phyloP scores from a whole-genome alignment of 441 rosid species.

The Eutrema salsugineum region DNA sequence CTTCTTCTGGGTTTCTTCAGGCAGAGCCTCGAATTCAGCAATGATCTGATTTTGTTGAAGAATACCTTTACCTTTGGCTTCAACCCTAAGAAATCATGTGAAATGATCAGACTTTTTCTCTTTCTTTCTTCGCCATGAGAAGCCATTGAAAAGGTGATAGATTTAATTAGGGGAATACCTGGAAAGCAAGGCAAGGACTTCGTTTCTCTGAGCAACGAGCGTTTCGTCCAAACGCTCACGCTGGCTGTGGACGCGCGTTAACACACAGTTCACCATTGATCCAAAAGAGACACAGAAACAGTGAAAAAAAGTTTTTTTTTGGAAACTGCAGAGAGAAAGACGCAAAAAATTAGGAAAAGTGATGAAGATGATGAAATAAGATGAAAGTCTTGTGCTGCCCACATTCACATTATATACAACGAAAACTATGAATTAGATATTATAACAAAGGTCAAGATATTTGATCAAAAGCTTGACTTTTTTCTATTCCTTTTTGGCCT shows the following conservation, averaged over 20 bases:
- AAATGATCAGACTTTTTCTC: constrained; percentile 1
- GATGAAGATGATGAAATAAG: neutral
- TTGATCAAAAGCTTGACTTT: neutral
- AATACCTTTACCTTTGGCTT: constrained; percentile 79
- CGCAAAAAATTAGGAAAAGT: neutral
- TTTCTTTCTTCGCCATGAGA: neutral
- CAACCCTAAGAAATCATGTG: constrained; percentile 45
- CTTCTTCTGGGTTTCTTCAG: constrained; percentile 59
- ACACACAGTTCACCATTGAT: constrained; percentile 48
- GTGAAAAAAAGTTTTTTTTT: neutral
- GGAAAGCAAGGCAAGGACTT: constrained; percentile 80
- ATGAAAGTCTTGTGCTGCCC: constrained; percentile 7
- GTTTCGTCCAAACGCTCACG: constrained; percentile 90
- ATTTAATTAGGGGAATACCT: constrained; percentile 38
- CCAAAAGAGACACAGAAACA: neutral
- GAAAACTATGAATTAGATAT: neutral
- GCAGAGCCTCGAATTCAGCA: constrained; percentile 74
- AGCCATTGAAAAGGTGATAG: neutral
- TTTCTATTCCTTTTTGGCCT: neutral
- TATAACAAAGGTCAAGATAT: constrained; percentile 1
- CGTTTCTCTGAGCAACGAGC: constrained; percentile 72
- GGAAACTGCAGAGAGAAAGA: constrained; percentile 21
- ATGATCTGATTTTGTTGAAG: constrained; percentile 77
- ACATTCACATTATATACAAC: constrained; percentile 19
- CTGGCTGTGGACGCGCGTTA: constrained; percentile 89